Base-by-base conservation (phyloP, 345 rosid species). In the Erodium maritimum region DNA sequence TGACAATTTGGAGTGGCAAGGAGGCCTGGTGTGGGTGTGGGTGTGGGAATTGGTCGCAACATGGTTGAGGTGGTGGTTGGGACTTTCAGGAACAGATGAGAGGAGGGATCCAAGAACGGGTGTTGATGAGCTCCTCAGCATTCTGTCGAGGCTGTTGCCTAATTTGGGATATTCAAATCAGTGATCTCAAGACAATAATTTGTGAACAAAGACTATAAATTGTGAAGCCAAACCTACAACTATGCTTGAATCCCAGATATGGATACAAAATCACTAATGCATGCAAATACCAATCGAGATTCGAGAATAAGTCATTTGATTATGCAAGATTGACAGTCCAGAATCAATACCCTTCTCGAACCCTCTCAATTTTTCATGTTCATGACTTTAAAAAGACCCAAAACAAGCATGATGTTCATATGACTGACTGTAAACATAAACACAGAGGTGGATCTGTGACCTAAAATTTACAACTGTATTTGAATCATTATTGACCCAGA, bases 61-160 rank as follows among this genome's bases (percentile, higher is more conserved):
- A 42, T 42, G 48, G 14, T 3, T 10, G 12, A 10, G 48, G 48
- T 42, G 11, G 69, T 21, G 68, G 62, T 56, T 69, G 5, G 81
- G 78, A 48, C 71, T 72, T 5, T 81, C 90, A 0, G 78, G 50
- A 20, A 70, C 22, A 20, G 80, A 73, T 1, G 80, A 21, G 16
- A 82, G 67, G 34, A 85, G 81, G 18, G 91, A 82, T 16, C 88
- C 81, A 9, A 85, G 82, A 68, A 85, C 56, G 1, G 91, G 91
- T 0, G 88, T 85, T 45, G 88, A 82, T 17, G 88, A 78, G 75
- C 88, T 85, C 59, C 81, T 76, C 7, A 85, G 77, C 61, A 85
- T 17, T 87, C 81, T 84, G 56, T 42, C 3, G 37, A 29, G 9
- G 48, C 48, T 42, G 37, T 29, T 1, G 37, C 9, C 37, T 42